These are phyloP conservation scores for Candida freyschussii DNA, from an alignment of 1,139 yeast genomes.

Conservation along the genomic window DNA sequence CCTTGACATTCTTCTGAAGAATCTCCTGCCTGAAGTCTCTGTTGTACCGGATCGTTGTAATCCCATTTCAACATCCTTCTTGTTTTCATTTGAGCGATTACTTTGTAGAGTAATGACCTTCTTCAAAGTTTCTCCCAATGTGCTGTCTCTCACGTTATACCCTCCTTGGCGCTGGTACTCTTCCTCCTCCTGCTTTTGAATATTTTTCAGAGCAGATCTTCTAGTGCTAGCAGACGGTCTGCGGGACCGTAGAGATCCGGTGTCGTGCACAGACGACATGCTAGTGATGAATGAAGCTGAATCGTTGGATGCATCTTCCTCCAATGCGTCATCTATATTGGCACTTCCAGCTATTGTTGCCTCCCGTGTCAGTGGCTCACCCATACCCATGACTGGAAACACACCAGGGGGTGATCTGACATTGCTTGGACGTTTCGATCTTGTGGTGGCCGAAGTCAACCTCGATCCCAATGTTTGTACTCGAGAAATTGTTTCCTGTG, in stretches of 20 bases:
- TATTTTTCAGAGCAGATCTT: slow-evolving; percentile 4
- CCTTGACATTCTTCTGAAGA: slow-evolving; percentile 22
- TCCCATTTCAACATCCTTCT: slow-evolving; percentile 15
- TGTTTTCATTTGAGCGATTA: slow-evolving; percentile 4
- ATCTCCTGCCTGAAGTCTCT: slow-evolving; percentile 1
- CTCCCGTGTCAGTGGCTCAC: slow-evolving; percentile 52
- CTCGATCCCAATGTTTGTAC: slow-evolving; percentile 4
- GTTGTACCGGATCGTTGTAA: slow-evolving; percentile 1
- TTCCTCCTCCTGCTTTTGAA: slow-evolving; percentile 25
- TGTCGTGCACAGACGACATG: slow-evolving; percentile 5
- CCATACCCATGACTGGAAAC: slow-evolving; percentile 78
- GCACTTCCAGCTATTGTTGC: slow-evolving; percentile 44
- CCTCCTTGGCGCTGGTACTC: slow-evolving; percentile 25
- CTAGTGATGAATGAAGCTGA: slow-evolving; percentile 5
- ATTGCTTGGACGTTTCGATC: slow-evolving; percentile 8
- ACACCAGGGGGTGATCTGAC: slow-evolving; percentile 66
- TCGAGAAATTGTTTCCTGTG: slow-evolving; percentile 2
- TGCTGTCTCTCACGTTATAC: slow-evolving; percentile 31
- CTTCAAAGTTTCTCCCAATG: slow-evolving; percentile 31
- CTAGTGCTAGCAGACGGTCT: slow-evolving; percentile 3
- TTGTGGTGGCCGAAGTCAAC: slow-evolving; percentile 2
- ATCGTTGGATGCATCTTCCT: slow-evolving; percentile 5
- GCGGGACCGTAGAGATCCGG: slow-evolving; percentile 8
- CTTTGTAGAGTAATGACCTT: slow-evolving; percentile 25
- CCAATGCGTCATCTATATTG: slow-evolving; percentile 10